Conservation (phyloP, 2,329 filamentous ascomycete species). For the Epichloe brachyelytri region DNA sequence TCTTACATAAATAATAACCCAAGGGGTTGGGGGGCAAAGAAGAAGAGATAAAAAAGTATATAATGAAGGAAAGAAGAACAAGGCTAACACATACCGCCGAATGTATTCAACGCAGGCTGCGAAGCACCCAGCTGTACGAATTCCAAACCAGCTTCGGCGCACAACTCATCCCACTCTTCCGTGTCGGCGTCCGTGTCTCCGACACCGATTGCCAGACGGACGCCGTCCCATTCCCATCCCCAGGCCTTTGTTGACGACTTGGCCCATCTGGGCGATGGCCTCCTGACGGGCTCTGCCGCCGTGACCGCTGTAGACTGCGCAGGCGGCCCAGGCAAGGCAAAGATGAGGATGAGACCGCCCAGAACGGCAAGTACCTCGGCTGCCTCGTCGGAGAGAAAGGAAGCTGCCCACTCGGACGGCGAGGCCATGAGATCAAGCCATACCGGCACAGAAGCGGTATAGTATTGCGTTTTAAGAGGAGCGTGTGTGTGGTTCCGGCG, state of each 20-base stretch:
- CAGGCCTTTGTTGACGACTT: constrained; percentile 42
- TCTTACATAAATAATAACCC: neutral
- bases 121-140: constrained; percentile 41
- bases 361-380: constrained; percentile 48
- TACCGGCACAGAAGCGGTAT: constrained; percentile 45
- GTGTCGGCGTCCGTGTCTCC: constrained; percentile 34
- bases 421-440: constrained; percentile 52
- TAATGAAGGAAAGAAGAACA: neutral
- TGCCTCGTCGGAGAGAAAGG: constrained; percentile 49
- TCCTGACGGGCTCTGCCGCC: constrained; percentile 14
- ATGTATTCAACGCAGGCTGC: constrained; percentile 37
- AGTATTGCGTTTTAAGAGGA: constrained; percentile 48
- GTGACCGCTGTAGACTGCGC: constrained; percentile 6
- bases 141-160: constrained; percentile 45
- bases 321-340: constrained; percentile 14
- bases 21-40: neutral
- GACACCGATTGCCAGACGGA: constrained; percentile 46
- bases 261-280: constrained; percentile 39
- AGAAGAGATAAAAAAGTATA: neutral
- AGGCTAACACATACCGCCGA: constrained; percentile 34
- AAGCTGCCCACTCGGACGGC: constrained; percentile 40
- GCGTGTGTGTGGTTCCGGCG: constrained; percentile 46
- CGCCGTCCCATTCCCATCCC: constrained; percentile 54
- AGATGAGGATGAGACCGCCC: constrained; percentile 41
- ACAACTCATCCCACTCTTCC: constrained; percentile 50